These are phyloP conservation scores for Pseudocercospora fijiensis DNA, from an alignment of 2,329 filamentous ascomycete genomes.

Conservation along the genomic window DNA sequence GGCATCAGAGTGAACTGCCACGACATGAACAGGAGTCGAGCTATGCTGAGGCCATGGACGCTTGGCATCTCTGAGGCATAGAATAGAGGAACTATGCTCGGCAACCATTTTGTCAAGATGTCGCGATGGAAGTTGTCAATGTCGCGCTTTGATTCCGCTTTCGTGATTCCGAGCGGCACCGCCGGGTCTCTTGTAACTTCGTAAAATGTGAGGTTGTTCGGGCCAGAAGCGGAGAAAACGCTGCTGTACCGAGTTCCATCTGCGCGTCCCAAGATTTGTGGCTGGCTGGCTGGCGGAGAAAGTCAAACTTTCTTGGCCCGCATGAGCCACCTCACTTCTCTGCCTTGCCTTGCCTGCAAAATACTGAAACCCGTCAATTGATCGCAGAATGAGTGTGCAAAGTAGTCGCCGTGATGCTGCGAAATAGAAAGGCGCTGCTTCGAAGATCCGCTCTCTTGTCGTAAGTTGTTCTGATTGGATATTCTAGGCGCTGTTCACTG, in stretches of 20 bases:
- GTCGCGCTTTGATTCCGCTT: neutral
- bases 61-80: neutral
- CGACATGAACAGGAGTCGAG: neutral
- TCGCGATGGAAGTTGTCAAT: neutral
- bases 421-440: neutral
- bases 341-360: neutral
- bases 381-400: neutral
- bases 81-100: neutral
- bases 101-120: neutral
- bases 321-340: conserved; percentile 1
- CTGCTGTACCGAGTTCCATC: neutral
- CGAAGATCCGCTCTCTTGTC: neutral
- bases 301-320: conserved; percentile 1
- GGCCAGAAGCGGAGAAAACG: neutral
- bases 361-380: neutral
- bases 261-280: neutral
- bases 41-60: neutral
- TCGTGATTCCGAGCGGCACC: neutral
- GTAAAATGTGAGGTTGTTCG: neutral
- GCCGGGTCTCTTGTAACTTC: neutral
- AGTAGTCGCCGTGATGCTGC: neutral
- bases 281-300: neutral
- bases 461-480: neutral
- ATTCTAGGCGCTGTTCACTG: neutral
- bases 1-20: neutral